Base-by-base conservation (phyloP, 148 eudicot genomes). In the Diospyros lotus region DNA sequence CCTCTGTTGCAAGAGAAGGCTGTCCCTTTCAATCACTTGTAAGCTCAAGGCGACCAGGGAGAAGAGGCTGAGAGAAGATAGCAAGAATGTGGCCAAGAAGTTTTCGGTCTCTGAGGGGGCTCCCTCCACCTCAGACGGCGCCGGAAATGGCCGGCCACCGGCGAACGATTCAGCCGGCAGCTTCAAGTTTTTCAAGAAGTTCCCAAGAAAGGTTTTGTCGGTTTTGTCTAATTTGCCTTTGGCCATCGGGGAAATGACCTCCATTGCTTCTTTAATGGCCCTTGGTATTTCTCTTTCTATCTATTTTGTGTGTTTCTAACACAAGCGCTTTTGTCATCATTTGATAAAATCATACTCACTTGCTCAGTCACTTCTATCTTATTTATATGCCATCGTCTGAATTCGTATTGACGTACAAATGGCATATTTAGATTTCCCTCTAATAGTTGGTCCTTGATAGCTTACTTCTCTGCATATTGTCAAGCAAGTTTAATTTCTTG, bases 231-330 rank as follows among this genome's bases (percentile, higher is more conserved):
- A 95, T 84, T 88, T 95, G 88, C 90, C 96, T 4, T 80, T 95
- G 81, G 98, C 98, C 64, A 89, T 95, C 75, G 91, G 84, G 6
- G 98, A 95, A 77, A 95, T 95, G 96, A 85, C 84, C 64, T 72
- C 84, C 67, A 81, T 89, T 86, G 97, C 96, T 87, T 89, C 71
- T 67, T 84, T 92, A 50, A 94, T 94, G 97, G 96, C 98, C 64
- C 53, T 92, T 43, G 98, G 98, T 94, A 90, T 66, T 52, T 45
- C 44, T 65, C 40, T 6, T 13, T 10, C 46, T 46, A 46, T 14
- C 38, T 66, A 9, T 18, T 66, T 2, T 76, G 14, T 59, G 46
- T 66, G 39, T 59, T 56, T 59, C 28, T 28, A 28, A 28, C 28
- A 28, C 28, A 28, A 28, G 28, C 28, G 28, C 28, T 28, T 28